Evolutionary conservation across 495 filamentous ascomycete species (phyloP).

Genomic region (Penicillium pancosmium): DNA sequence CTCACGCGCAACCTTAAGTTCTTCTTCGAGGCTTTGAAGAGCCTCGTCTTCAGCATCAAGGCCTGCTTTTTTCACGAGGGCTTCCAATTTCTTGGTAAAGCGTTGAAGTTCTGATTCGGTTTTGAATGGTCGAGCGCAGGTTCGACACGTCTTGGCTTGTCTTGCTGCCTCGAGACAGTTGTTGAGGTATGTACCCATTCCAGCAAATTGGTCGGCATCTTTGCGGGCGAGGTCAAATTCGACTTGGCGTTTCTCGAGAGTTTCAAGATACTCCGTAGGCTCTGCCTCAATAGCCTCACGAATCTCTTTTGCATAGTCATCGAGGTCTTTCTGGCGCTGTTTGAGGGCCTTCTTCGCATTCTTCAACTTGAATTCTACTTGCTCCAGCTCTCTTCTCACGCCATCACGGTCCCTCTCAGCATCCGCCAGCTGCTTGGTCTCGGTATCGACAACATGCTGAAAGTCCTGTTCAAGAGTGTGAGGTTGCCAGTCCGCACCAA

Average conservation of each 20-base stretch:
- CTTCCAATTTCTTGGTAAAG: slow-evolving; percentile 63
- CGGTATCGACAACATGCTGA: slow-evolving; percentile 62
- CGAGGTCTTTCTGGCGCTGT: slow-evolving; percentile 65
- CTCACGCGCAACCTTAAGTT: slow-evolving; percentile 58
- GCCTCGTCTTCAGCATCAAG: slow-evolving; percentile 57
- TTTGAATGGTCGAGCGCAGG: slow-evolving; percentile 68
- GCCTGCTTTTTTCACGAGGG: slow-evolving; percentile 56
- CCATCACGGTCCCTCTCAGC: slow-evolving; percentile 69
- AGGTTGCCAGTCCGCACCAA: slow-evolving; percentile 68
- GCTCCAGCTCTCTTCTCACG: slow-evolving; percentile 71
- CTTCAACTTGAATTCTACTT: slow-evolving; percentile 77
- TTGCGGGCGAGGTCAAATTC: slow-evolving; percentile 62
- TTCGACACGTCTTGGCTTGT: slow-evolving; percentile 65
- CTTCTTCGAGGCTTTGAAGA: slow-evolving; percentile 52
- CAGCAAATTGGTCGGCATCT: slow-evolving; percentile 63
- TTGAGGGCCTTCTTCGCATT: slow-evolving; percentile 60
- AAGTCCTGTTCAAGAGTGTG: slow-evolving; percentile 72
- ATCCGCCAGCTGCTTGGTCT: slow-evolving; percentile 55
- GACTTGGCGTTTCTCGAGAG: slow-evolving; percentile 58
- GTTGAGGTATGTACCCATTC: slow-evolving; percentile 64
- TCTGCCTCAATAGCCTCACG: slow-evolving; percentile 55
- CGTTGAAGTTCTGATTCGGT: slow-evolving; percentile 58
- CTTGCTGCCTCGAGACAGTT: slow-evolving; percentile 61
- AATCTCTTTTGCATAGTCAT: slow-evolving; percentile 55
- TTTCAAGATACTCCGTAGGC: slow-evolving; percentile 53